Evolutionary conservation across 768 basidiomycete species (phyloP).

Genomic region (Kwoniella mangroviensis): DNA sequence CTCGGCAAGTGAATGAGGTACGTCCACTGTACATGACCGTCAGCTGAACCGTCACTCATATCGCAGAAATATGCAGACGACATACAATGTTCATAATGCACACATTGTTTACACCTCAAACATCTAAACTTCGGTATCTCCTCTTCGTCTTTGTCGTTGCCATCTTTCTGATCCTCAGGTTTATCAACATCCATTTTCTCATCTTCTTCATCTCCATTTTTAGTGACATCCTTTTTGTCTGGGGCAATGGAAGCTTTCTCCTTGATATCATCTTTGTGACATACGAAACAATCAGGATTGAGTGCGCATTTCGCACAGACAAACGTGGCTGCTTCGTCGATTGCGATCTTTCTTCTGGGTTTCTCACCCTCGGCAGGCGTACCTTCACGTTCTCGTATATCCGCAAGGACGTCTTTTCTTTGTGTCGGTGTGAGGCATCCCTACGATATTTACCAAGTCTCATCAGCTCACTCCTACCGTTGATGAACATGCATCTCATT

Average conservation of each 20-base stretch:
- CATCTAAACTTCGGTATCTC: constrained; percentile 73
- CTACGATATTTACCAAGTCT: constrained; percentile 7
- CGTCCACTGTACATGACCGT: constrained; percentile 53
- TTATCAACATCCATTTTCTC: constrained; percentile 59
- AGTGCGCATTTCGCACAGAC: constrained; percentile 35
- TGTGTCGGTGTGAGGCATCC: constrained; percentile 36
- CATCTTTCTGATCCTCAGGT: constrained; percentile 24
- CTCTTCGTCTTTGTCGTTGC: constrained; percentile 55
- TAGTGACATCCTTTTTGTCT: neutral
- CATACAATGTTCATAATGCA: constrained; percentile 74
- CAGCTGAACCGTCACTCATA: neutral
- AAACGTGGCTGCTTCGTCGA: constrained; percentile 40
- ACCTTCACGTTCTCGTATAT: constrained; percentile 35
- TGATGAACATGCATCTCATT: neutral
- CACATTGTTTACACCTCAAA: constrained; percentile 76
- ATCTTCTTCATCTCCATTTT: constrained; percentile 50
- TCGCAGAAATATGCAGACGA: neutral
- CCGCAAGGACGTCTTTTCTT: constrained; percentile 34
- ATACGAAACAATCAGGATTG: constrained; percentile 39
- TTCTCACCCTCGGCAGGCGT: constrained; percentile 28
- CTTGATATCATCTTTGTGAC: constrained; percentile 28
- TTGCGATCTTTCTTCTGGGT: constrained; percentile 30
- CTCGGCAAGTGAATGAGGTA: constrained; percentile 60
- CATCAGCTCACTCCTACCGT: neutral
- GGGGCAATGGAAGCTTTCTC: neutral